Base-by-base conservation (phyloP, 768 basidiomycete species). In the Collybiopsis confluens region DNA sequence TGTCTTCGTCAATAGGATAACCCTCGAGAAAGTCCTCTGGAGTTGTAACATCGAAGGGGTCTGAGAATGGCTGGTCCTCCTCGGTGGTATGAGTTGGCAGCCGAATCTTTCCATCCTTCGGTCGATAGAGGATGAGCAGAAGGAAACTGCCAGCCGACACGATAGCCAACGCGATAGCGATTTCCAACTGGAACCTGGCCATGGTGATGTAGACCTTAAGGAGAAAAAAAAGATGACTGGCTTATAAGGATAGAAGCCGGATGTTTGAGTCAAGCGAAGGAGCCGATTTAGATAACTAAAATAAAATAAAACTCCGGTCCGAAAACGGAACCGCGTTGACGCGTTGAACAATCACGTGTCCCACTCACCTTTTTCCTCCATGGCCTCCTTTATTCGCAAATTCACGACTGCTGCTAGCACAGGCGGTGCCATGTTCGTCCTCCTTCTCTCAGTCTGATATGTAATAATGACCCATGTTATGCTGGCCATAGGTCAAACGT, bases 11-110 rank as follows among this genome's bases (percentile, higher is more conserved):
- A 37, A 89, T 71, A 7, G 88, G 84, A 49, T 78, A 77, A 3
- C 88, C 88, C 56, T 89, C 84, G 11, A 83, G 55, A 33, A 80
- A 58, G 59, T 92, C 90, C 63, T 86, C 85, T 8, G 83, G 79
- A n/a, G 64, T 81, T 18, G 82, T 79, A n/a, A 92, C 83, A 63
- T 83, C 80, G 62, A 88, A 89, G 10, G 85, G 82, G 61, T 89
- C 87, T 11, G 65, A 65, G 38, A 42, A 51, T n/a, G 45, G 47
- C 18, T 52, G 45, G 62, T 59, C 48, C 55, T 48, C 56, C 15
- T 67, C 66, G 5, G 61, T 62, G 13, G 63, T 60, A 54, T 68
- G 61, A 9, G 66, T 60, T 37, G 78, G 76, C 16, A 86, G 73
- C 51, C 75, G 68, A 52, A 85, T 77, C 64, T 80, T 80, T 30